Evolutionary conservation across 495 filamentous ascomycete species (phyloP).

Genomic region (Xylaria acuta): DNA sequence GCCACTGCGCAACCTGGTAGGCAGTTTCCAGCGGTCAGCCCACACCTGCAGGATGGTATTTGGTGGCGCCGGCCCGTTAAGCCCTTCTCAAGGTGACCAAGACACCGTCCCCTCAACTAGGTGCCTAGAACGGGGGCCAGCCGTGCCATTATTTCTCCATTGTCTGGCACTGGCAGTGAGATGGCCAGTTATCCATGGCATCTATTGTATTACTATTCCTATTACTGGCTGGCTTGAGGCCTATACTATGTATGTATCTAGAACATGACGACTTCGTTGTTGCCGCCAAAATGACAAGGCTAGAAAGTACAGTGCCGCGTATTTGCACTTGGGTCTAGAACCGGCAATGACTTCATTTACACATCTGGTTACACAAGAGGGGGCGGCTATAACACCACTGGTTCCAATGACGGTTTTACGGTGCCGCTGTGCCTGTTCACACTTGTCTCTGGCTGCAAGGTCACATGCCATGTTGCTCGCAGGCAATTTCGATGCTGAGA

Average conservation of each 20-base stretch:
- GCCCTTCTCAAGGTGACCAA: background rate
- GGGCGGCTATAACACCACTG: background rate
- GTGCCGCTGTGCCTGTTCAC: background rate
- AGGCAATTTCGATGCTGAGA: background rate
- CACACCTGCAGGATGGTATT: slow-evolving; percentile 22
- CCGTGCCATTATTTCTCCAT: slow-evolving; percentile 4
- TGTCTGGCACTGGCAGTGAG: background rate
- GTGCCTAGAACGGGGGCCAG: background rate
- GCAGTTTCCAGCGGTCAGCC: slow-evolving; percentile 3
- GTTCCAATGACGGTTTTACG: background rate
- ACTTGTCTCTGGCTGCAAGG: background rate
- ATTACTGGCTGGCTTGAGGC: background rate
- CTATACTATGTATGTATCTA: no score
- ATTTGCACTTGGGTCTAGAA: background rate
- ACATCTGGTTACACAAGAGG: background rate
- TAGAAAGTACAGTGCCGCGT: background rate
- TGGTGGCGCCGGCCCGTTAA: slow-evolving; percentile 17
- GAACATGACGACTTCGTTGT: background rate
- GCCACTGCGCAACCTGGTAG: background rate
- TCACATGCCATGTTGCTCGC: background rate
- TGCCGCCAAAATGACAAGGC: background rate
- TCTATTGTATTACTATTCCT: background rate
- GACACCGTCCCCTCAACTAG: background rate
- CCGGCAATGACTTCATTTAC: background rate
- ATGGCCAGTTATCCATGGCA: background rate